Evolutionary conservation across 1,139 yeast species (phyloP).

Genomic region (Pichia sp.): DNA sequence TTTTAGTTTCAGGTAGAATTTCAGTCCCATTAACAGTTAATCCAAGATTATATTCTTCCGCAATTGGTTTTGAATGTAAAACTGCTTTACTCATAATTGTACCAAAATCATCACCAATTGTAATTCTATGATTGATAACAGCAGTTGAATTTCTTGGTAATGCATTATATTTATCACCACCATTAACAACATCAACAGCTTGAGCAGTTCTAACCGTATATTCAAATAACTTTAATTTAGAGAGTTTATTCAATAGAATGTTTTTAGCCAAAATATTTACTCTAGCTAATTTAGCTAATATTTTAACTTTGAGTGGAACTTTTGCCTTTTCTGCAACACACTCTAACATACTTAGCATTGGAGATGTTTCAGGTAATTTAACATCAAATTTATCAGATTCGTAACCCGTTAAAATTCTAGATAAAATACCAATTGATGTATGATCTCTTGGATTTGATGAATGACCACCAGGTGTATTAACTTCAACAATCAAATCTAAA

Average conservation of each 20-base stretch:
- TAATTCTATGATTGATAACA: slow-evolving; percentile 43
- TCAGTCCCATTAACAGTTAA: slow-evolving; percentile 31
- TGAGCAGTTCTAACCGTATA: slow-evolving; percentile 49
- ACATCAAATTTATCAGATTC: slow-evolving; percentile 45
- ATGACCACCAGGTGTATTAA: slow-evolving; percentile 63
- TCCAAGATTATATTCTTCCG: slow-evolving; percentile 41
- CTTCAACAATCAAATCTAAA: slow-evolving; percentile 39
- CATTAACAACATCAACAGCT: slow-evolving; percentile 50
- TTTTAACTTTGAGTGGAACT: slow-evolving; percentile 1
- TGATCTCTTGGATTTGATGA: slow-evolving; percentile 65
- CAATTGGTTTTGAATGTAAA: slow-evolving; percentile 33
- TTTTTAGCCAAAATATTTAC: slow-evolving; percentile 25
- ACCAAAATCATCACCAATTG: slow-evolving; percentile 34
- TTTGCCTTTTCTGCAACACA: slow-evolving; percentile 37
- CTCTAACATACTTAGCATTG: slow-evolving; percentile 39
- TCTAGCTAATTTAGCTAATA: slow-evolving; percentile 10
- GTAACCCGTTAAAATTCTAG: slow-evolving; percentile 41
- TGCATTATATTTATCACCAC: slow-evolving; percentile 55
- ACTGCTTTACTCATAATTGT: slow-evolving; percentile 22
- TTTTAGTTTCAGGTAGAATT: slow-evolving; percentile 28
- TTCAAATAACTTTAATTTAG: slow-evolving; percentile 21
- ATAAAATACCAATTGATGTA: slow-evolving; percentile 61
- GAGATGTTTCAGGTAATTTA: slow-evolving; percentile 40
- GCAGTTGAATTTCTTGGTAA: slow-evolving; percentile 45
- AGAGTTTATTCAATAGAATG: slow-evolving; percentile 32